Percentiles rank a stretch among this genome's conserved stretches.
Evolutionary conservation across 345 rosid genomes (phyloP).

Genomic region (Leavenworthia alabamica): DNA sequence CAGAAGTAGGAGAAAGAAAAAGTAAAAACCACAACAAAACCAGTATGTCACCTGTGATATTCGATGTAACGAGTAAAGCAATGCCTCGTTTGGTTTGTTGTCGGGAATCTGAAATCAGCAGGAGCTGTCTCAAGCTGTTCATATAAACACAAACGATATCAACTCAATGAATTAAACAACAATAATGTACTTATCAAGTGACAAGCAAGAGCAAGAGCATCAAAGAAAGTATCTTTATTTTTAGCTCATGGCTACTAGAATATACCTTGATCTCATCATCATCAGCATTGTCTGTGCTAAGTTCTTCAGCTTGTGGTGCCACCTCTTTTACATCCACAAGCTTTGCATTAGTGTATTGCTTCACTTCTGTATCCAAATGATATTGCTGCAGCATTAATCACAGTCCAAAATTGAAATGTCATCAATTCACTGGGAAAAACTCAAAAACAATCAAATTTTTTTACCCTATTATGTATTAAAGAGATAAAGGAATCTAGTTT

Average conservation of each 20-base stretch:
- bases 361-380: constrained; percentile 58
- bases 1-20: background rate
- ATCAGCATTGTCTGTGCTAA: constrained; percentile 33
- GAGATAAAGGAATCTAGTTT: background rate
- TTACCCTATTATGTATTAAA: too few species aligned
- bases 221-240: too few species aligned
- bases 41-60: constrained; percentile 59
- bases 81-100: constrained; percentile 97
- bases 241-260: background rate
- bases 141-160: background rate
- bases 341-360: constrained; percentile 36
- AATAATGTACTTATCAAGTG: constrained; percentile 9
- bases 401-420: background rate
- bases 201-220: background rate
- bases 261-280: constrained; percentile 78
- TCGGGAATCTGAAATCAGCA: constrained; percentile 96
- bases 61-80: constrained; percentile 95
- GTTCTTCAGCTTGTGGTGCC: constrained; percentile 41
- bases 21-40: too few species aligned
- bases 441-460: background rate
- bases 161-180: background rate
- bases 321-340: constrained; percentile 49
- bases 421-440: background rate
- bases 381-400: constrained; percentile 51
- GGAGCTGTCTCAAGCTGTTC: constrained; percentile 98